phyloP scores from a whole-genome alignment of 2,329 filamentous ascomycete genomes.

The Paramyrothecium sp. region DNA sequence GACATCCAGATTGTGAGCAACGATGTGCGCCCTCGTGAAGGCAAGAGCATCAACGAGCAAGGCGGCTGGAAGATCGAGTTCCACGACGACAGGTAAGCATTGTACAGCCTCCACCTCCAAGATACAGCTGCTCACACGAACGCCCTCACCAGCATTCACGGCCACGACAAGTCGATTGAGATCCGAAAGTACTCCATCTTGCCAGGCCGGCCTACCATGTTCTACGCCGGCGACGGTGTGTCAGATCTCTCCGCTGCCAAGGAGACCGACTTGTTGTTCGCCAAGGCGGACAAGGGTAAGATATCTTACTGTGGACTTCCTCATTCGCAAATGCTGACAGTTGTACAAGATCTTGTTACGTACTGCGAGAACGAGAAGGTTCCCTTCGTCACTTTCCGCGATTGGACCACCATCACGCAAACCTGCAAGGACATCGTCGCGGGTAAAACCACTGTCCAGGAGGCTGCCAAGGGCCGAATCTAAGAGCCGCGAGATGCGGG shows the following conservation, averaged over 20 bases:
- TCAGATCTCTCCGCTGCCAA: constrained; percentile 88
- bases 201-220: constrained; percentile 75
- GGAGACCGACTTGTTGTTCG: constrained; percentile 91
- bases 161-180: constrained; percentile 95
- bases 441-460: constrained; percentile 67
- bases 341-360: constrained; percentile 68
- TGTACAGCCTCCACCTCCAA: not conserved
- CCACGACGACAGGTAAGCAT: constrained; percentile 75
- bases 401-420: constrained; percentile 76
- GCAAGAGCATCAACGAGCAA: constrained; percentile 72
- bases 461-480: constrained; percentile 58
- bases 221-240: constrained; percentile 94
- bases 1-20: constrained; percentile 92
- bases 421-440: constrained; percentile 76
- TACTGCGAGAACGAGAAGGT: constrained; percentile 84
- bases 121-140: constrained; percentile 5
- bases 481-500: constrained; percentile 12
- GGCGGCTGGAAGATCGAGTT: constrained; percentile 86
- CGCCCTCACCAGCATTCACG: constrained; percentile 61
- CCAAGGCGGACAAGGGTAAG: constrained; percentile 83
- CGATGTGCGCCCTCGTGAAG: constrained; percentile 61
- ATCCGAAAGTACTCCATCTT: constrained; percentile 83
- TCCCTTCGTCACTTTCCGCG: constrained; percentile 83
- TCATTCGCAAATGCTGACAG: constrained; percentile 7
- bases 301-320: constrained; percentile 4